Evolutionary conservation across 768 basidiomycete species (phyloP), one percentile per base, ranked within the genome.

Genomic region (Ramaria sp.): DNA sequence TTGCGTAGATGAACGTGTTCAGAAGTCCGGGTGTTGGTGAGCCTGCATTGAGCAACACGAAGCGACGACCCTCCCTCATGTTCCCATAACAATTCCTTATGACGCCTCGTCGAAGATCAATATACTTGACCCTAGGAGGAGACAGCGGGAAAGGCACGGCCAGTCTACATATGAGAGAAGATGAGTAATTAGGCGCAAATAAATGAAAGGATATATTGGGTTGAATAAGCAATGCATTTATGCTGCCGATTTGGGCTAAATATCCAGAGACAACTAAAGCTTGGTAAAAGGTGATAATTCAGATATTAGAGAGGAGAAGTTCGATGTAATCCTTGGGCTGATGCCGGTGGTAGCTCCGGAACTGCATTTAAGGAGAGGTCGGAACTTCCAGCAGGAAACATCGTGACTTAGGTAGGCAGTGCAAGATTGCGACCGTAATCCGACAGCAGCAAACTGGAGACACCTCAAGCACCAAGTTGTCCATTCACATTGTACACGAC

Each of bases 131-230:
- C 68, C 70, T 55, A 66, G 63, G 77, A 73, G 16, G 73, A 63
- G 48, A 77, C 63, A 63, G 78, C 76, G 22, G 78, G 77, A 65
- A 69, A 78, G 1, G 60, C 74, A 44, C 76, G 74, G 28, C 73
- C 73, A 62, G 49, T 64, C 53, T 55, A 36, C n/a, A n/a, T 48
- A 5, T 13, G 15, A 52, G 8, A 50, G 18, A 7, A 16, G 5
- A 30, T 22, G 6, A 18, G 27, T 5, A 50, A 36, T 28, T 28
- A 5, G 10, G 2, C 22, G 28, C 6, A 50, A 15, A 25, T 3
- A 18, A 7, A 4, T 30, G 24, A 12, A 18, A 15, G 7, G 25
- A 24, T 38, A 15, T n/a, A 43, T 38, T 41, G 44, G 49, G 58
- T 61, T 65, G 59, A 67, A 71, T 38, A 59, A 57, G 24, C 71